Base-by-base conservation (phyloP, 495 filamentous ascomycete genomes). In the Lentithecium fluviatile region DNA sequence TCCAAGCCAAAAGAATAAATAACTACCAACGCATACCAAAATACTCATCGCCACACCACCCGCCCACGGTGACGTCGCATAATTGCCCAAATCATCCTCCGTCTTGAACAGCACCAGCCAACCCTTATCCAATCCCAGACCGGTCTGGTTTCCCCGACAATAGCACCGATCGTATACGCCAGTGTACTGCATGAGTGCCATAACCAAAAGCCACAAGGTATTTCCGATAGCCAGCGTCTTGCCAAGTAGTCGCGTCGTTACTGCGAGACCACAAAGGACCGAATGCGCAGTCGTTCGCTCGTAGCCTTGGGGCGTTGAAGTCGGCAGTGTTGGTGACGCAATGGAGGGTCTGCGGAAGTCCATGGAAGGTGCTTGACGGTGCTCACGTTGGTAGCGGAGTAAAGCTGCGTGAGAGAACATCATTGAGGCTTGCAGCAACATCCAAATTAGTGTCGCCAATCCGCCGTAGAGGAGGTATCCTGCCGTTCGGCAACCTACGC, bases 71-170 rank as follows among this genome's bases (percentile, higher is more conserved):
- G 45, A 32, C 19, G 54, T 55, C 13, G 65, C 65, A 45, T 47
- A 58, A 24, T 55, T 21, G 8, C 45, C 49, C 20, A 68, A 45
- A 47, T 64, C 65, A 37, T 54, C 21, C 2, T 63, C 55, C 37
- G 49, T 59, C 50, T 68, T 68, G 46, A 68, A 68, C 21, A 68
- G 53, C 38, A 68, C 65, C 21, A 68, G n/a, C 65, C 65, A 68
- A 0, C 60, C 60, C 2, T 56, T 51, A 1, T 46, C 51, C 48
- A 53, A 23, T 8, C 60, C 60, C 25, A 68, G 45, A 6, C 60
- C 49, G 1, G 38, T 43, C 38, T 55, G 19, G 32, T 68, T 60
- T 17, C 60, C 60, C 29, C 48, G 56, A 56, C 65, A 68, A 46
- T 64, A 68, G 25, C 60, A 65, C 32, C 57, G 43, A 45, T 68